phyloP scores from a whole-genome alignment of 1,284 basidiomycete genomes.

The Coniophora puteana region DNA sequence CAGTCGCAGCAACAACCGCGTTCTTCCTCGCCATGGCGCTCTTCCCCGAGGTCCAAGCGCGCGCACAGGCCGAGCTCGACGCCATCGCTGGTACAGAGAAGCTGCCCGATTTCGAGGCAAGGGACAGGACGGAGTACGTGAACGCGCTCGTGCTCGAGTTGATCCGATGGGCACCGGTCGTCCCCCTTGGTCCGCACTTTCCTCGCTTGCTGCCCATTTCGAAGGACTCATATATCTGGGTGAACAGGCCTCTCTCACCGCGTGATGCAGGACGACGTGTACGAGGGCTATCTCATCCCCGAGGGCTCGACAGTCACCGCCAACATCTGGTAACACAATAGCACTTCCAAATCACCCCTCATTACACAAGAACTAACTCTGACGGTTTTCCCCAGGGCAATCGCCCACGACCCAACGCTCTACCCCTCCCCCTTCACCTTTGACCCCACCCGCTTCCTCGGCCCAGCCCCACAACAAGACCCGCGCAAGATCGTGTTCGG shows the following conservation, averaged over 20 bases:
- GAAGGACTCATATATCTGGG: conserved; percentile 6
- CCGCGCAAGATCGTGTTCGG: conserved; percentile 32
- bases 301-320: conserved; percentile 15
- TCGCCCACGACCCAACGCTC: conserved; percentile 27
- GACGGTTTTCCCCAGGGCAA: conserved; percentile 21
- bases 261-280: conserved; percentile 16
- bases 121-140: conserved; percentile 29
- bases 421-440: conserved; percentile 26
- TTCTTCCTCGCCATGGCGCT: conserved; percentile 29
- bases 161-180: conserved; percentile 25
- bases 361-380: conserved; percentile 5
- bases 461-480: conserved; percentile 22
- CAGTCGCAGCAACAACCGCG: conserved; percentile 28
- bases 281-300: conserved; percentile 18
- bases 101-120: conserved; percentile 24
- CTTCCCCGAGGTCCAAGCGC: conserved; percentile 27
- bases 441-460: conserved; percentile 28
- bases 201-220: conserved; percentile 20
- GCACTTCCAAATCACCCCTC: neutral
- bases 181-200: conserved; percentile 20
- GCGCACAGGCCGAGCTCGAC: conserved; percentile 25
- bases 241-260: conserved; percentile 11
- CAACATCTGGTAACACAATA: conserved; percentile 12
- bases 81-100: conserved; percentile 18
- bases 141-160: conserved; percentile 28